Evolutionary conservation across 768 basidiomycete species (phyloP).

Genomic region (Rhodotorula diobovata): DNA sequence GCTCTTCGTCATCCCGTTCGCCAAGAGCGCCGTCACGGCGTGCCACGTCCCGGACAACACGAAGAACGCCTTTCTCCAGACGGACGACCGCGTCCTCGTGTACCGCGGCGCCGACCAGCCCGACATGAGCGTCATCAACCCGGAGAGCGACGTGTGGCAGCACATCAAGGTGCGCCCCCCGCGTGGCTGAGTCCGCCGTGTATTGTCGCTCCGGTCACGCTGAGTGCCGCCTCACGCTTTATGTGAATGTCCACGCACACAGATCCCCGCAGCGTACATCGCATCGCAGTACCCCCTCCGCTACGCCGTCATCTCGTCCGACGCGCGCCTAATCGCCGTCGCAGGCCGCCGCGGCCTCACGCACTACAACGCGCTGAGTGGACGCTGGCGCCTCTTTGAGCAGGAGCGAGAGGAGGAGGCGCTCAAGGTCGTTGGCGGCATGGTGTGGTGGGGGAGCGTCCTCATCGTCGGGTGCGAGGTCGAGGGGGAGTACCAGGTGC

Average conservation of each 20-base stretch:
- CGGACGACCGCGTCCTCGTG: conserved; percentile 87
- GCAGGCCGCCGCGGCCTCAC: conserved; percentile 85
- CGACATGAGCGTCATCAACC: conserved; percentile 96
- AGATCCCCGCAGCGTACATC: conserved; percentile 87
- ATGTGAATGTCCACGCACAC: background rate
- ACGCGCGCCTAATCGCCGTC: conserved; percentile 85
- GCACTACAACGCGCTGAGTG: conserved; percentile 90
- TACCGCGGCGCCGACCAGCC: conserved; percentile 97
- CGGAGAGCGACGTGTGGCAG: conserved; percentile 97
- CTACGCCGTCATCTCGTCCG: conserved; percentile 82
- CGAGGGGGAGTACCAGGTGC: conserved; percentile 66
- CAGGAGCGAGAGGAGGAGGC: conserved; percentile 77
- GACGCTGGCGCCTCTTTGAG: conserved; percentile 87
- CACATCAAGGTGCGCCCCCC: conserved; percentile 67
- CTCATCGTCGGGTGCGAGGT: conserved; percentile 80
- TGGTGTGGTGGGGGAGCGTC: conserved; percentile 95
- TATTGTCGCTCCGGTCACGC: too few species aligned
- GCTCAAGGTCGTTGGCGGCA: conserved; percentile 79
- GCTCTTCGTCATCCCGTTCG: conserved; percentile 81
- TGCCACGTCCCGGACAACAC: conserved; percentile 94
- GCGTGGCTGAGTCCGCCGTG: background rate
- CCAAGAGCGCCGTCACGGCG: conserved; percentile 85
- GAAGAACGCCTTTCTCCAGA: conserved; percentile 87
- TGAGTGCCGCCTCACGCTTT: background rate
- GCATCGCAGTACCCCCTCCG: conserved; percentile 89